Evolutionary conservation across 768 basidiomycete genomes (phyloP), one percentile per base, ranked within the genome.

Genomic region (Trametes gibbosa): DNA sequence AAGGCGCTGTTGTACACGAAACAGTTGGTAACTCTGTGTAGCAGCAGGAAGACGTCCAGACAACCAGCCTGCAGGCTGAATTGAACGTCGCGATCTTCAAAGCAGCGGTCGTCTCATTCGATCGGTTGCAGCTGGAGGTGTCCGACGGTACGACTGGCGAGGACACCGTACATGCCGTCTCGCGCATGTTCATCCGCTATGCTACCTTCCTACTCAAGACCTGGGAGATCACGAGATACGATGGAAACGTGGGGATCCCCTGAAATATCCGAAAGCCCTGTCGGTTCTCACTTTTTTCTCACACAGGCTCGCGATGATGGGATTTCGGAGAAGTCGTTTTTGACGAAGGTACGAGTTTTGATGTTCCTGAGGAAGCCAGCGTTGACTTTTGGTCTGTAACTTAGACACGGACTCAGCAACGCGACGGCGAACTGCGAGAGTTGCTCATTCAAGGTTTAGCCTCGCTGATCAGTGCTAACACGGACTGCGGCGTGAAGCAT

Each of bases 401-500:
- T 25, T 29, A 70, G 70, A 10, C 63, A 4, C 68, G 66, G 40
- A 24, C 56, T 2, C 46, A 60, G 32, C 63, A 73, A 61, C 58
- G 68, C 34, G 71, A 72, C 19, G 63, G 65, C 0, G 86, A 88
- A 56, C 73, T 92, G 40, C 83, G 88, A 14, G 87, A 92, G 58
- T 75, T 91, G 16, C 85, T 92, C 42, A 89, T 95, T 58, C 81
- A 84, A 5, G 91, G 89, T 1, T 80, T 96, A 7, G 83, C 92
- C 0, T 86, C 93, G 61, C 77, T 96, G 6, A 86, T 96, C 55
- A 83, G 81, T 34, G 83, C 92, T 13, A 96, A 96, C 68, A 86
- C 90, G 16, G 91, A 95, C 67, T 87, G 84, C 65, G 94, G 92
- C 5, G 85, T 95, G 68, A 94, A 93, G 70, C 91, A 95, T 69